Evolutionary conservation across 495 filamentous ascomycete species (phyloP).

Genomic region (Parmelia sp.): DNA sequence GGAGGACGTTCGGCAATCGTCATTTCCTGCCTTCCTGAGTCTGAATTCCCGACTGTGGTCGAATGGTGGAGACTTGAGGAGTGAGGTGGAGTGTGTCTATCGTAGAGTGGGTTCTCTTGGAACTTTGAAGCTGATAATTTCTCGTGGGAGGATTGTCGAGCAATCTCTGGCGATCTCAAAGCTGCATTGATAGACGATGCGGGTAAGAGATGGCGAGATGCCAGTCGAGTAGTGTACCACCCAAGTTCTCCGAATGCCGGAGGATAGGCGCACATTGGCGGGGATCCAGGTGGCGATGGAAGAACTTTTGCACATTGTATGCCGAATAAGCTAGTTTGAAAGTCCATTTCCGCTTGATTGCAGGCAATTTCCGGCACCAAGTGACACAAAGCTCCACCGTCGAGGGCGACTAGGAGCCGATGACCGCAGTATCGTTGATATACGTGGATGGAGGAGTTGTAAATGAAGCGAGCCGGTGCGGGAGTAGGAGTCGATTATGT

Average conservation of each 20-base stretch:
- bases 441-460: not conserved
- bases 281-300: constrained; percentile 9
- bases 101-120: not conserved
- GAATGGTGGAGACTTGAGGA: not conserved
- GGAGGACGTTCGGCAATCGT: not conserved
- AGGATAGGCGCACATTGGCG: not conserved
- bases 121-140: not conserved
- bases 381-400: not conserved
- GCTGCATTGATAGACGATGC: not conserved
- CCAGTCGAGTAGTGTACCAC: not conserved
- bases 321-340: not conserved
- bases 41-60: not conserved
- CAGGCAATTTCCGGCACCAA: not conserved
- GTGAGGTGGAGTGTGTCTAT: not conserved
- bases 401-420: not conserved
- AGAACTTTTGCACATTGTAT: not conserved
- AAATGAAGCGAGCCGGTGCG: not conserved
- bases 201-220: not conserved
- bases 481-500: not conserved
- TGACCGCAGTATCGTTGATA: not conserved
- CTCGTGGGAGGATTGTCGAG: not conserved
- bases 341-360: not conserved
- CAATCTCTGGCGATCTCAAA: not conserved
- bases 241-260: not conserved
- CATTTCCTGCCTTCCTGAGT: not conserved